Evolutionary conservation across 2,329 filamentous ascomycete genomes (phyloP).

Genomic region (Colletotrichum sansevieriae): DNA sequence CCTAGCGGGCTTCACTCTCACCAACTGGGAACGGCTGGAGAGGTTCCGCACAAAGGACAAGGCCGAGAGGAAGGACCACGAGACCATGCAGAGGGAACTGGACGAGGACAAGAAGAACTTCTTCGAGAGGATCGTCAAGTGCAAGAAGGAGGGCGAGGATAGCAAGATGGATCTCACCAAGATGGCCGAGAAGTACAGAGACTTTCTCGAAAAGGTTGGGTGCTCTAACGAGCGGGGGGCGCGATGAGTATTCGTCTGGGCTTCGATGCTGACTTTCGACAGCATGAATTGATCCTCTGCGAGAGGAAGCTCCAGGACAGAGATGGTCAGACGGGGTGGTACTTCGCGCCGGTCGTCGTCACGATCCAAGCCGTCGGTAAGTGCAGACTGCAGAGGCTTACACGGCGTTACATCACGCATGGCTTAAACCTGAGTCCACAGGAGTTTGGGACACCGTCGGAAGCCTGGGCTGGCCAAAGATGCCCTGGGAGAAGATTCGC

Average conservation of each 20-base stretch:
- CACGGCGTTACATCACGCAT: too few species aligned
- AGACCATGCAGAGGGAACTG: background rate
- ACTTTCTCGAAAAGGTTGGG: constrained; percentile 25
- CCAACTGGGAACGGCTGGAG: constrained; percentile 13
- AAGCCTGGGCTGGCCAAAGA: constrained; percentile 51
- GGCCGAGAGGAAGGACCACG: background rate
- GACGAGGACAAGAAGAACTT: constrained; percentile 17
- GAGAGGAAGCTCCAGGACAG: constrained; percentile 1
- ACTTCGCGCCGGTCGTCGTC: constrained; percentile 4
- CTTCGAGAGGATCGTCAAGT: constrained; percentile 10
- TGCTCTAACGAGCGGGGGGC: too few species aligned
- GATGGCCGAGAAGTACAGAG: constrained; percentile 25
- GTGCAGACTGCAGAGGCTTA: background rate
- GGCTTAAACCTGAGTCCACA: constrained; percentile 17
- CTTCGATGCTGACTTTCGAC: background rate
- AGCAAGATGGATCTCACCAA: constrained; percentile 1
- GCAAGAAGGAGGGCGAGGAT: background rate
- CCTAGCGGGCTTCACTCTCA: constrained; percentile 28
- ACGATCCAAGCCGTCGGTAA: constrained; percentile 27
- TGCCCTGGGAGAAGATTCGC: constrained; percentile 33
- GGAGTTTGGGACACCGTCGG: constrained; percentile 67
- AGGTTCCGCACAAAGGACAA: background rate
- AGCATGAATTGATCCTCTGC: constrained; percentile 35
- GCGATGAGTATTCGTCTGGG: background rate
- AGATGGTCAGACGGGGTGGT: background rate